Conservation (phyloP, 345 rosid species). For the Lenwebbia sp. region DNA sequence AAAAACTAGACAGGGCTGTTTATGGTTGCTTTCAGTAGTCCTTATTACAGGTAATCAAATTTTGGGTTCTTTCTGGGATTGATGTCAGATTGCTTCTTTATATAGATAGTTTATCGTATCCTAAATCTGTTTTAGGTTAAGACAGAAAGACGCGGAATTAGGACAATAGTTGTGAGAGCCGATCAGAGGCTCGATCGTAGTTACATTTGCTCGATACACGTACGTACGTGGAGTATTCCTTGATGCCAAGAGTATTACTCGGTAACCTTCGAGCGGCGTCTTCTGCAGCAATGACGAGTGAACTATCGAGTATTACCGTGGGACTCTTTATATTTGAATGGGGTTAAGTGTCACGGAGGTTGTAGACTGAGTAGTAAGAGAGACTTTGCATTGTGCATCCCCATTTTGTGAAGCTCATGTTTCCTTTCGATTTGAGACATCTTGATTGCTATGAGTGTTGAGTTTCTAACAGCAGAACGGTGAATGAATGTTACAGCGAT, state of each 20-base stretch:
- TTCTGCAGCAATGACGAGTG: neutral
- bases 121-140: neutral
- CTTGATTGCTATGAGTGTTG: neutral
- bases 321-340: neutral
- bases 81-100: neutral
- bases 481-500: neutral
- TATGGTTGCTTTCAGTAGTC: neutral
- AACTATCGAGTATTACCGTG: rapidly evolving
- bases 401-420: neutral
- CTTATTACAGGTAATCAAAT: neutral
- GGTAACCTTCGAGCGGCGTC: neutral
- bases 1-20: neutral
- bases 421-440: neutral
- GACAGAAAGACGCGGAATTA: neutral
- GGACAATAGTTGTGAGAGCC: neutral
- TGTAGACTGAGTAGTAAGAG: neutral
- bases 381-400: neutral
- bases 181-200: neutral
- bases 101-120: neutral
- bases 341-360: neutral
- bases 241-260: neutral
- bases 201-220: neutral
- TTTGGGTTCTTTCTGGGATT: neutral
- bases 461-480: neutral
- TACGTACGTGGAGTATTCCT: neutral